phyloP scores from a whole-genome alignment of 2,329 filamentous ascomycete species.

The Aspergillus sp. region DNA sequence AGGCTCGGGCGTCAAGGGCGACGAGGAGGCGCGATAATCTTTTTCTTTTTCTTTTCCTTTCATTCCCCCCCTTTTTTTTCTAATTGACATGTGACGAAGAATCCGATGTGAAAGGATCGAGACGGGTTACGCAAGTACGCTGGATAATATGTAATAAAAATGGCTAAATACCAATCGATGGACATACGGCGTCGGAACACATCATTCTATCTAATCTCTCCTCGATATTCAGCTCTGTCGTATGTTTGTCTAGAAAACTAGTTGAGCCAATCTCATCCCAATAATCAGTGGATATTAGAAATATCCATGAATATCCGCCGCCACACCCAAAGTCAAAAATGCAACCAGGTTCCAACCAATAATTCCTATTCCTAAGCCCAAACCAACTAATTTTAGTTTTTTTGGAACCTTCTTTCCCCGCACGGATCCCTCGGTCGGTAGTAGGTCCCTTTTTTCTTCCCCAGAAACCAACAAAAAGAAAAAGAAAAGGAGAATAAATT shows the following conservation, averaged over 20 bases:
- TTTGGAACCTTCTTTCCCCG: no score
- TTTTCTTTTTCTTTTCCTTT: not conserved
- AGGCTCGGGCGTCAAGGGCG: slow-evolving; percentile 3
- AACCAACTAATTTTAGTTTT: no score
- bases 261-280: no score
- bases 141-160: not conserved
- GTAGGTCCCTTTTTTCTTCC: no score
- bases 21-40: slow-evolving; percentile 16
- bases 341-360: no score
- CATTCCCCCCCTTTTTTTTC: not conserved
- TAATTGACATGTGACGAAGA: not conserved
- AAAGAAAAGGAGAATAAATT: not conserved
- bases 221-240: no score
- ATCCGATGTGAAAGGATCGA: not conserved
- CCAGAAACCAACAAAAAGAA: not conserved
- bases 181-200: not conserved
- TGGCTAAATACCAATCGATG: not conserved
- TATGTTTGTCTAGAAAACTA: no score
- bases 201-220: no score
- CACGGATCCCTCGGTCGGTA: no score
- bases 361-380: no score
- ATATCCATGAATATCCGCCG: not conserved
- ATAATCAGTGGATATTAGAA: no score
- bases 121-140: not conserved
- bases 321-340: no score